Conservation (phyloP, 140 eudicot species). For the Erigeron philadelphicus region DNA sequence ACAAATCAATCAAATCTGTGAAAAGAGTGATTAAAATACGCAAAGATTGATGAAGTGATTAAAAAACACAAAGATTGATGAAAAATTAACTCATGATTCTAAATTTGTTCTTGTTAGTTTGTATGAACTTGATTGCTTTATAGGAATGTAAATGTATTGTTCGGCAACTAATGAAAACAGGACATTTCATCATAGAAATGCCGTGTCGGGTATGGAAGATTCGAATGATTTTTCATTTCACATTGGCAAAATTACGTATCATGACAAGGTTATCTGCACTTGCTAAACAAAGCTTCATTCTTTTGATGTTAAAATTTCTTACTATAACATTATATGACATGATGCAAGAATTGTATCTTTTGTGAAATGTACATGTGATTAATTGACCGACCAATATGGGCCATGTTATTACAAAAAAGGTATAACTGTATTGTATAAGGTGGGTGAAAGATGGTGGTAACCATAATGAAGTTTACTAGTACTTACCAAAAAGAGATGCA, state of each 20-base stretch:
- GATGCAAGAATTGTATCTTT: background rate
- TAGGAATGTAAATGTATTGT: background rate
- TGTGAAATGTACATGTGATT: constrained; percentile 11
- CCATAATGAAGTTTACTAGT: constrained; percentile 25
- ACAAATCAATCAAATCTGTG: background rate
- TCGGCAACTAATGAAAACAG: background rate
- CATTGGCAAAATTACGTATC: background rate
- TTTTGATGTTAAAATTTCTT: background rate
- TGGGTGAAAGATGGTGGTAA: constrained; percentile 21
- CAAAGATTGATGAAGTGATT: background rate
- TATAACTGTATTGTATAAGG: background rate
- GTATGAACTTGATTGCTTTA: constrained; percentile 17
- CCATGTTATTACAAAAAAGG: constrained; percentile 7
- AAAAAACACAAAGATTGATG: background rate
- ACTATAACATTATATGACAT: background rate
- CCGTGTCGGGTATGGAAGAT: background rate
- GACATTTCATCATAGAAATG: constrained; percentile 5
- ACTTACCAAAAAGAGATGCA: constrained; percentile 11
- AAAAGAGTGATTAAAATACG: background rate
- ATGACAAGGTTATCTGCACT: background rate
- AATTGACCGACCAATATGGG: constrained; percentile 13
- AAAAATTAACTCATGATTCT: background rate
- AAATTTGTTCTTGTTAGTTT: background rate
- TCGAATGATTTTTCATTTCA: background rate
- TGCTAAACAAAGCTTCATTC: background rate